These are phyloP conservation scores for Astragalus glycyphyllos DNA, from an alignment of 306 rosid species.

Conservation along the genomic window DNA sequence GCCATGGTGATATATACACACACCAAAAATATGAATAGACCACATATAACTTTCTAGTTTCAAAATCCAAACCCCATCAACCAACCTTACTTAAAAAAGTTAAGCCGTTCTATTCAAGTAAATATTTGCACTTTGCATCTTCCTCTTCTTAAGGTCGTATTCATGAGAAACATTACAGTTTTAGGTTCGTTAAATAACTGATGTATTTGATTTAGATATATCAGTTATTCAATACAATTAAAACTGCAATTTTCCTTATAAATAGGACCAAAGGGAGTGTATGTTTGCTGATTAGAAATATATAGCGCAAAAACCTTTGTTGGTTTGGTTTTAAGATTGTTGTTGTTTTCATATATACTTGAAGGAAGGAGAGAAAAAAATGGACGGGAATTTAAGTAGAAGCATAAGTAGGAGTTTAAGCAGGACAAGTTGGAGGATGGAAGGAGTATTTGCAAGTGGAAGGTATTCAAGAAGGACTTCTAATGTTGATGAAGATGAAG, in stretches of 20 bases:
- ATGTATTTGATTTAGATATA: no score
- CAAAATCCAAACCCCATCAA: conserved; percentile 9
- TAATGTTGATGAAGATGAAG: conserved; percentile 73
- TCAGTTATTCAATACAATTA: no score
- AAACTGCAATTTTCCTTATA: no score
- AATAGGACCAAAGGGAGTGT: no score
- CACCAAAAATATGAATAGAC: background rate
- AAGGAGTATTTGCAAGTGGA: conserved; percentile 61
- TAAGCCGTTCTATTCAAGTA: conserved; percentile 35
- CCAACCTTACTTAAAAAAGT: background rate
- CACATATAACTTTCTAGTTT: conserved; percentile 1
- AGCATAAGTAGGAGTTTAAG: conserved; percentile 69
- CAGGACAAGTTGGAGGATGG: conserved; percentile 76
- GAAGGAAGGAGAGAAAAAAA: conserved; percentile 29
- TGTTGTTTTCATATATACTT: background rate
- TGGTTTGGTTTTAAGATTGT: background rate
- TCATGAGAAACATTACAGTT: no score
- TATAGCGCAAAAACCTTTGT: background rate
- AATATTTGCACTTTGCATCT: conserved; percentile 23
- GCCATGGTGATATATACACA: background rate
- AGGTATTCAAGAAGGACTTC: conserved; percentile 62
- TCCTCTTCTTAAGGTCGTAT: background rate
- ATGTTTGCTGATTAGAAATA: no score
- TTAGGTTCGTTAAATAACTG: no score
- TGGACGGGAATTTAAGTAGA: conserved; percentile 59